Percentiles rank a stretch among this genome's conserved stretches.
phyloP scores from a whole-genome alignment of 192 early-diverging fungal genomes.

The Borealophlyctis nickersoniae region DNA sequence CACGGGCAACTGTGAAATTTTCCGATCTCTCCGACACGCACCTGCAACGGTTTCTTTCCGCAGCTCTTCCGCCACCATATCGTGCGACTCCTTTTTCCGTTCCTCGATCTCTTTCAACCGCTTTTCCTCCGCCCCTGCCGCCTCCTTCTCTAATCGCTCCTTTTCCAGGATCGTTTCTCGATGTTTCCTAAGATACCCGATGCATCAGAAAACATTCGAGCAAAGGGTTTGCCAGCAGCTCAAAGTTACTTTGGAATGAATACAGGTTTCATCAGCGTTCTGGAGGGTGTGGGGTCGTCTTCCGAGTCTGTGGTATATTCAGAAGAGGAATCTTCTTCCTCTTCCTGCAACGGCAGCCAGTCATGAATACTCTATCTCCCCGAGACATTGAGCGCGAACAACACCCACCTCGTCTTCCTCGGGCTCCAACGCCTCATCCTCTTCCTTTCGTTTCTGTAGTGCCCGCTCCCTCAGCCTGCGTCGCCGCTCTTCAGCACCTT shows the following conservation, averaged over 20 bases:
- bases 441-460: slow-evolving; percentile 29
- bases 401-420: slow-evolving; percentile 30
- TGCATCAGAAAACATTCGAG: neutral
- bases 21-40: slow-evolving; percentile 22
- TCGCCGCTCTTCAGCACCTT: slow-evolving; percentile 37
- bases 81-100: slow-evolving; percentile 71
- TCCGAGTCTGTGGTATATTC: slow-evolving; percentile 55
- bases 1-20: slow-evolving; percentile 13
- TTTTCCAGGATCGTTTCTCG: slow-evolving; percentile 61
- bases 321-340: slow-evolving; percentile 35
- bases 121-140: slow-evolving; percentile 57
- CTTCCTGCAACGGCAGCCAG: too few relatives aligned
- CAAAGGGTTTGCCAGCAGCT: neutral
- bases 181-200: slow-evolving; percentile 39
- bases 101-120: slow-evolving; percentile 50
- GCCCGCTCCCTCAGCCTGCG: slow-evolving; percentile 18
- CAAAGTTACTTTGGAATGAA: slow-evolving; percentile 84
- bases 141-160: slow-evolving; percentile 50
- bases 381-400: too few relatives aligned
- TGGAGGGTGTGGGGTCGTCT: slow-evolving; percentile 56
- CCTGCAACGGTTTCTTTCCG: slow-evolving; percentile 58
- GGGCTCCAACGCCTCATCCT: slow-evolving; percentile 33
- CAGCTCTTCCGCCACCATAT: slow-evolving; percentile 70
- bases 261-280: slow-evolving; percentile 77
- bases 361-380: too few relatives aligned